Percentiles rank a stretch among this genome's conserved stretches.
Evolutionary conservation across 164 flowering plant genomes (phyloP).

Genomic region (grape (Vitis vinifera)): ASM3070453v1 NC_081821.1:2943001-2943500

Average conservation of each 20-base stretch:
- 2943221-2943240: constrained; percentile 63
- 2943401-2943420: not conserved
- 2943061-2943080: constrained; percentile 16
- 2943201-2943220: constrained; percentile 76
- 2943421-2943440: too few species aligned
- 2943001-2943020: not conserved
- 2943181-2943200: constrained; percentile 98
- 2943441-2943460: not conserved
- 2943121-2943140: constrained; percentile 80
- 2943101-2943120: constrained; percentile 81
- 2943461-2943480: not conserved
- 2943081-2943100: constrained; percentile 80
- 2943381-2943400: constrained; percentile 52
- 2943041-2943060: constrained; percentile 12
- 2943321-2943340: constrained; percentile 20
- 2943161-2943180: constrained; percentile 64
- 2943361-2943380: constrained; percentile 64
- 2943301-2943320: not conserved
- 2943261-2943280: not conserved
- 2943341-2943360: constrained; percentile 76
- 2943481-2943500: not conserved
- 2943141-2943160: constrained; percentile 60
- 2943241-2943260: not conserved
- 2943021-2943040: constrained; percentile 12
- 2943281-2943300: not conserved